These are phyloP conservation scores for Coniochaeta ligniaria DNA, from an alignment of 2,329 filamentous ascomycete species.

Conservation along the genomic window DNA sequence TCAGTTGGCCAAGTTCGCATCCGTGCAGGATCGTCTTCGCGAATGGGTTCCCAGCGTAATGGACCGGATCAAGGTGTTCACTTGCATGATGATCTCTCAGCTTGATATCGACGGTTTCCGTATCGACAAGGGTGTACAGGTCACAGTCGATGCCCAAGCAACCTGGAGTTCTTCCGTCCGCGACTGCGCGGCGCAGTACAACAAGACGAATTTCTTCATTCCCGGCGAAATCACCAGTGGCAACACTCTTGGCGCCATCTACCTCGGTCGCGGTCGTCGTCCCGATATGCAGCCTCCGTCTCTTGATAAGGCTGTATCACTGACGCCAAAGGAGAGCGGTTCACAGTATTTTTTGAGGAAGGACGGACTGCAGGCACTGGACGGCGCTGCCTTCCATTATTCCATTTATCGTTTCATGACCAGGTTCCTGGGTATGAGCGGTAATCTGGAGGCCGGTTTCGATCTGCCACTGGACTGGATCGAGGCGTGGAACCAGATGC, in stretches of 20 bases:
- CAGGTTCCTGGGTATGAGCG: constrained; percentile 53
- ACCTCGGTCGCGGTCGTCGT: constrained; percentile 53
- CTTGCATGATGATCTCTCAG: constrained; percentile 53
- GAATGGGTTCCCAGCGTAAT: constrained; percentile 55
- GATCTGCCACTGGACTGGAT: constrained; percentile 47
- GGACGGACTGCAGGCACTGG: constrained; percentile 43
- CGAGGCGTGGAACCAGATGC: constrained; percentile 42
- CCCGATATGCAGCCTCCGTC: constrained; percentile 43
- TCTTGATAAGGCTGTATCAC: constrained; percentile 36
- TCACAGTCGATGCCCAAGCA: constrained; percentile 53
- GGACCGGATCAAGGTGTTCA: constrained; percentile 51
- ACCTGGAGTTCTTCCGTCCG: constrained; percentile 50
- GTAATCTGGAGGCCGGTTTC: constrained; percentile 45
- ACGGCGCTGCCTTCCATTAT: constrained; percentile 57
- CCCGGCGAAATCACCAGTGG: constrained; percentile 58
- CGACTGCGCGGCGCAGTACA: constrained; percentile 44
- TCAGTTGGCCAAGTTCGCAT: constrained; percentile 59
- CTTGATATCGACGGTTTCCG: constrained; percentile 61
- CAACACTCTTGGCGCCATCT: constrained; percentile 52
- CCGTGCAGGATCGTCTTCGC: constrained; percentile 58
- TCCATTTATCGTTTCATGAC: constrained; percentile 55
- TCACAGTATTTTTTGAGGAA: constrained; percentile 43
- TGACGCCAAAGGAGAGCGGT: constrained; percentile 33
- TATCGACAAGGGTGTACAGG: constrained; percentile 60
- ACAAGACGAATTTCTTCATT: constrained; percentile 58